These are phyloP conservation scores for Rutstroemia sp. DNA, from an alignment of 2,329 filamentous ascomycete genomes.

Conservation along the genomic window DNA sequence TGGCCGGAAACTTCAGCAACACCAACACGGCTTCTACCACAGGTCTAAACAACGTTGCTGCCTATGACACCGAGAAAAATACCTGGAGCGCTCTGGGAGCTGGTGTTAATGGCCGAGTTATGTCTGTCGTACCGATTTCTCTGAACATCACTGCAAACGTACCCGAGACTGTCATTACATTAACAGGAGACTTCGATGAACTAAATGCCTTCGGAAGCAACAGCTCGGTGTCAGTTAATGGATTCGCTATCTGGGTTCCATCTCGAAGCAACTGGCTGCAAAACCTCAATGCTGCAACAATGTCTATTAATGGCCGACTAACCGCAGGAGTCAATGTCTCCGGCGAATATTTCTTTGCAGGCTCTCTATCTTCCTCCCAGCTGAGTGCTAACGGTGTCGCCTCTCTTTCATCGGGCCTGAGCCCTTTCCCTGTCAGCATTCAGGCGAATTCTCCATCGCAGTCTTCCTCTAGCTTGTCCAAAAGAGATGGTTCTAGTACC, in stretches of 20 bases:
- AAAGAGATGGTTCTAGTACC: constrained; percentile 36
- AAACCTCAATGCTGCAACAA: constrained; percentile 59
- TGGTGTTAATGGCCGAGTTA: constrained; percentile 75
- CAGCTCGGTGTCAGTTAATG: constrained; percentile 52
- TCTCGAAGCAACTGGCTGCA: constrained; percentile 81
- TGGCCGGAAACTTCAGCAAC: constrained; percentile 73
- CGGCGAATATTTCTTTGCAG: constrained; percentile 63
- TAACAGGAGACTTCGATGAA: constrained; percentile 73
- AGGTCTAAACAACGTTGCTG: constrained; percentile 69
- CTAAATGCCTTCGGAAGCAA: constrained; percentile 62
- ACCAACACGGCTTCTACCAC: constrained; percentile 53
- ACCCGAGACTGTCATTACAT: constrained; percentile 65
- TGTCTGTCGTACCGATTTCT: constrained; percentile 64
- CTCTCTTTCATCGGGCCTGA: constrained; percentile 48
- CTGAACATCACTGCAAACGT: constrained; percentile 67
- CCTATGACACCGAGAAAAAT: constrained; percentile 62
- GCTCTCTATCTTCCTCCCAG: constrained; percentile 72
- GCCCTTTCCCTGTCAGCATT: constrained; percentile 51
- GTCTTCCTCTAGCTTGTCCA: constrained; percentile 34
- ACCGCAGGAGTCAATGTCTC: constrained; percentile 62
- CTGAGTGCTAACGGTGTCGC: constrained; percentile 66
- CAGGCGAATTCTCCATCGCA: constrained; percentile 30
- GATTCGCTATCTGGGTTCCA: constrained; percentile 89
- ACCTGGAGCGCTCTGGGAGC: constrained; percentile 74
- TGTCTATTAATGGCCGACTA: constrained; percentile 64